phyloP scores from a whole-genome alignment of 805 yeast genomes.

The Brettanomyces custersianus region DNA sequence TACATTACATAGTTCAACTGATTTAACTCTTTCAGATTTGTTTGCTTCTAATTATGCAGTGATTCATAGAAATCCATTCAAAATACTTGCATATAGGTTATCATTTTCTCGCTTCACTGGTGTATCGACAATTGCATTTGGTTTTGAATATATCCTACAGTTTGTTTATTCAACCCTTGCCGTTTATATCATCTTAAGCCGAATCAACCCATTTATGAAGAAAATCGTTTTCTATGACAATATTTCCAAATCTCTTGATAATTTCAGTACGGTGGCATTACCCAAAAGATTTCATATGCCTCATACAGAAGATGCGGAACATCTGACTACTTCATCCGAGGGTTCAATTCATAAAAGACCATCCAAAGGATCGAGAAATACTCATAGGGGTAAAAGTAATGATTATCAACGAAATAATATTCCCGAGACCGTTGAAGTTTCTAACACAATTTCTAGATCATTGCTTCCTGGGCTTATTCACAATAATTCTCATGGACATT shows the following conservation, averaged over 20 bases:
- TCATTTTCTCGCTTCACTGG: slow-evolving; percentile 11
- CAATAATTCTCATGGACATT: neutral
- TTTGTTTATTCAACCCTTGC: slow-evolving; percentile 22
- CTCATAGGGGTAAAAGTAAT: too few species aligned
- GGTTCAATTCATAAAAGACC: too few species aligned
- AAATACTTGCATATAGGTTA: slow-evolving; percentile 13
- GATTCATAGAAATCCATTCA: slow-evolving; percentile 16
- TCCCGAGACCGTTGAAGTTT: slow-evolving; percentile 1
- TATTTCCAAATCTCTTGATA: slow-evolving; percentile 14
- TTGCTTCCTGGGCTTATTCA: slow-evolving; percentile 7
- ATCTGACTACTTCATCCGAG: too few species aligned
- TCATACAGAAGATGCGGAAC: too few species aligned
- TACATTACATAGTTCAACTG: neutral
- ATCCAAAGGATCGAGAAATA: too few species aligned
- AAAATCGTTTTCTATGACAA: slow-evolving; percentile 8
- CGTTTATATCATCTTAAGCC: slow-evolving; percentile 22
- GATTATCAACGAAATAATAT: neutral
- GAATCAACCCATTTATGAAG: slow-evolving; percentile 18
- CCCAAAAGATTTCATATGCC: slow-evolving; percentile 5
- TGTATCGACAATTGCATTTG: slow-evolving; percentile 12
- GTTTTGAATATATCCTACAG: slow-evolving; percentile 20
- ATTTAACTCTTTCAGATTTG: slow-evolving; percentile 5
- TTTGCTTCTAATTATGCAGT: slow-evolving; percentile 10
- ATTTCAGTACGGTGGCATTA: slow-evolving; percentile 10
- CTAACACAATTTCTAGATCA: slow-evolving; percentile 13